Percentiles rank a stretch among this genome's conserved stretches.
These are phyloP conservation scores for Botrytis pseudocinerea DNA, from an alignment of 2,329 filamentous ascomycete species.

Conservation along the genomic window DNA sequence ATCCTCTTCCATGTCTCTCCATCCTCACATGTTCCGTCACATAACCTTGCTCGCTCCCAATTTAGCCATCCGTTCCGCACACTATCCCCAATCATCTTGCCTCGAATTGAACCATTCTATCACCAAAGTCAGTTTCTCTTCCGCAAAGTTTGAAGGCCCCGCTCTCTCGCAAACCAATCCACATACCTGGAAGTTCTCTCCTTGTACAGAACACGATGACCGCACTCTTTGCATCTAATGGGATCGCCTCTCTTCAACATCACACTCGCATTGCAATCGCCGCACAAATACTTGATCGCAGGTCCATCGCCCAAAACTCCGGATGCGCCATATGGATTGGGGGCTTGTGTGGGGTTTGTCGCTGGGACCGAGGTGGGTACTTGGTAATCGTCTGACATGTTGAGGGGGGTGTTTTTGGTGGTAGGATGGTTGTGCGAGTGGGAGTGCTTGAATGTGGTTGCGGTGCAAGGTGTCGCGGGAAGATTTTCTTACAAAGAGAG, in stretches of 20 bases:
- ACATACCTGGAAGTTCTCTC: conserved; percentile 89
- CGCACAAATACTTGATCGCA: conserved; percentile 71
- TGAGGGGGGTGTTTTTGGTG: background rate
- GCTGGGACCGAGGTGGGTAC: conserved; percentile 14
- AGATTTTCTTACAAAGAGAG: conserved; percentile 15
- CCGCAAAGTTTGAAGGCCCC: background rate
- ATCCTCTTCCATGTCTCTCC: conserved; percentile 10
- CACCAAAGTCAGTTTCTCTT: conserved; percentile 26
- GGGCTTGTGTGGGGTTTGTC: conserved; percentile 29
- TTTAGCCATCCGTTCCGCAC: background rate
- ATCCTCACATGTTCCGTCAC: background rate
- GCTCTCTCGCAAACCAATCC: conserved; percentile 36
- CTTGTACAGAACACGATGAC: conserved; percentile 95
- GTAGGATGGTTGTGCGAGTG: background rate
- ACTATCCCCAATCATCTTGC: conserved; percentile 61
- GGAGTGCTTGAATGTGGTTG: background rate
- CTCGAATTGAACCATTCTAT: conserved; percentile 97
- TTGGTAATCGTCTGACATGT: conserved; percentile 22
- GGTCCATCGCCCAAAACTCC: conserved; percentile 47
- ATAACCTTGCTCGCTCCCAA: no score
- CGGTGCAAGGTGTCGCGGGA: background rate
- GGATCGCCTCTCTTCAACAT: conserved; percentile 74
- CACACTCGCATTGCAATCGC: conserved; percentile 80
- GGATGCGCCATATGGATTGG: conserved; percentile 40
- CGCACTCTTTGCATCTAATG: conserved; percentile 88